Conservation (phyloP, 2,329 filamentous ascomycete species). For the Cladosporium colombiae region DNA sequence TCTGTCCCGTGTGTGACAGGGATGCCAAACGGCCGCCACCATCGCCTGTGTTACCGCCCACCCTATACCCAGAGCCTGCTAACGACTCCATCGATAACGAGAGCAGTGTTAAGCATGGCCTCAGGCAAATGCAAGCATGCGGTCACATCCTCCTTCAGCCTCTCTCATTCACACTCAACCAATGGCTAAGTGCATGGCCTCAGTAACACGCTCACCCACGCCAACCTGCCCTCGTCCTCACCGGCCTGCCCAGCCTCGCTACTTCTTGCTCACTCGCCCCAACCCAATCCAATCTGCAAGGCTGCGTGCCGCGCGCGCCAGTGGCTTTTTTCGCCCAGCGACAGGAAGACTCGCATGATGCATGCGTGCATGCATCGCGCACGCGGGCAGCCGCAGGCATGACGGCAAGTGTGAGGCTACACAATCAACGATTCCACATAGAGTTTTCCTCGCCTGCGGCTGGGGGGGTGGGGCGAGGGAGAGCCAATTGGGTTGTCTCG, state of each 20-base stretch:
- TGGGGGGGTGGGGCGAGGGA: neutral
- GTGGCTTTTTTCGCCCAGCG: conserved; percentile 9
- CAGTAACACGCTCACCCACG: conserved; percentile 1
- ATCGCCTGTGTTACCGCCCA: neutral
- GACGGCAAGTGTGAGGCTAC: conserved; percentile 12
- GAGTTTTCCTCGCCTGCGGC: neutral
- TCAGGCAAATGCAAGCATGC: conserved; percentile 1
- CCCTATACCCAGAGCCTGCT: neutral
- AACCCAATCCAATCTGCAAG: conserved; percentile 9
- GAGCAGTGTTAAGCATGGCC: neutral
- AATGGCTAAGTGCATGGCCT: neutral
- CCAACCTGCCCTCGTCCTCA: conserved; percentile 10
- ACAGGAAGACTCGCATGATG: conserved; percentile 12
- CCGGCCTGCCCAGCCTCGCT: conserved; percentile 19
- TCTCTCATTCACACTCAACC: neutral
- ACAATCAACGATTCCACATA: neutral
- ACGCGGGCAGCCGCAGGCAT: conserved; percentile 16
- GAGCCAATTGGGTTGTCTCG: neutral
- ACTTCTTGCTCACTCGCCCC: conserved; percentile 3
- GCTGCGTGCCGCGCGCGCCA: conserved; percentile 8
- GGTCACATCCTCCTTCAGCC: conserved; percentile 9
- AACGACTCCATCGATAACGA: conserved; percentile 7
- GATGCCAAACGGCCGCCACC: conserved; percentile 9
- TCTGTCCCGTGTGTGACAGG: conserved; percentile 7
- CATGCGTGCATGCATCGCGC: conserved; percentile 11